These are phyloP conservation scores for Leavenworthia alabamica DNA, from an alignment of 345 rosid species.

Conservation along the genomic window DNA sequence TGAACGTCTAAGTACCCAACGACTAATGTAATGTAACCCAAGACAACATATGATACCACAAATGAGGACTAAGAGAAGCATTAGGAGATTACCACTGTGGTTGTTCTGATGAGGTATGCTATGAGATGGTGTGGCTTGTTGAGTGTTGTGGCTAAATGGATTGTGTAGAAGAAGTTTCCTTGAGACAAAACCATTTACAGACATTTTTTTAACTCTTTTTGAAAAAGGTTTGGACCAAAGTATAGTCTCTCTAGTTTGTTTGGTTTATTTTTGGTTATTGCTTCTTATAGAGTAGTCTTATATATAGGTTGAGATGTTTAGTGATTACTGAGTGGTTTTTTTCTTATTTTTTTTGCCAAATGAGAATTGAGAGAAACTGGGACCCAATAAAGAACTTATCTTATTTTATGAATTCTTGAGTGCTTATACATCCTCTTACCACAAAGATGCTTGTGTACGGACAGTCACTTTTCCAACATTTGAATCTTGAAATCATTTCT, in stretches of 20 bases:
- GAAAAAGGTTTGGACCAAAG: not conserved
- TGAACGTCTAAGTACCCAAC: constrained; percentile 42
- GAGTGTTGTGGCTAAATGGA: constrained; percentile 20
- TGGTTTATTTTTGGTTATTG: not conserved
- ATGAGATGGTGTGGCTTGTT: constrained; percentile 26
- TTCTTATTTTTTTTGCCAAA: not conserved
- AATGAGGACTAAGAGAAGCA: constrained; percentile 42
- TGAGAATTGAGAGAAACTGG: constrained; percentile 12
- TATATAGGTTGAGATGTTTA: constrained; percentile 17
- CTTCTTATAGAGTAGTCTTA: constrained; percentile 10
- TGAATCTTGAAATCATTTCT: not conserved
- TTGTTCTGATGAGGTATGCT: constrained; percentile 13
- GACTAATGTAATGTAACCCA: constrained; percentile 45
- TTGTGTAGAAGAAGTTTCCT: constrained; percentile 33
- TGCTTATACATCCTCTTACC: constrained; percentile 12
- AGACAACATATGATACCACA: constrained; percentile 48
- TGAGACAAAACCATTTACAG: constrained; percentile 15
- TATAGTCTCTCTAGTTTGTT: constrained; percentile 6
- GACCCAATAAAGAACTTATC: constrained; percentile 21
- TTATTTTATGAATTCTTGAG: not conserved
- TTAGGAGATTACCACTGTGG: constrained; percentile 36
- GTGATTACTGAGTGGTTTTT: not conserved
- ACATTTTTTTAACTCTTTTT: constrained; percentile 7
- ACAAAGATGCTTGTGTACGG: constrained; percentile 9
- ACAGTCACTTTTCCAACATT: constrained; percentile 6